Evolutionary conservation across 2,329 filamentous ascomycete species (phyloP), one percentile per base, ranked within the genome.

Genomic region (Cadophora sp.): DNA sequence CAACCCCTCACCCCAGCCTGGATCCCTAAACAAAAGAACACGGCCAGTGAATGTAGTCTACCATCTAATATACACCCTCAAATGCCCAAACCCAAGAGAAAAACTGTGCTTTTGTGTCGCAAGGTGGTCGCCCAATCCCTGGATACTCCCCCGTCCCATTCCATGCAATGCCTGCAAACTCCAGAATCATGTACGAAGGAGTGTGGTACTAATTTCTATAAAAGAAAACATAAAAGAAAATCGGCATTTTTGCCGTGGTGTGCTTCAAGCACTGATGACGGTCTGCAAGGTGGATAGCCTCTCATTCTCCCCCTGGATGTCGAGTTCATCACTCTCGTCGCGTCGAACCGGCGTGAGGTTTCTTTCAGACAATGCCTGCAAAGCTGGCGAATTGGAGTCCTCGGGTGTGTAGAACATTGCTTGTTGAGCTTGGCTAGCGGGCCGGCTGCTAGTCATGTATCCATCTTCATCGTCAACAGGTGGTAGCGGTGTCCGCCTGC

Each of bases 401-500:
- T 76, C 74, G 11, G 76, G 76, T 8, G 76, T 77, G 56, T 75
- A 76, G 53, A 76, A 75, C 50, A 70, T 68, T 20, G 73, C 74
- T 50, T 75, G 74, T 43, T 69, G 66, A 4, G 48, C 64, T 33
- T 64, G 68, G 47, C 69, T 73, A 18, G 58, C 62, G 20, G 69
- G 71, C 50, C 66, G 65, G 36, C 60, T 66, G 36, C 41, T 66
- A 62, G 33, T 64, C 4, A 68, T 64, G 16, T 73, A 70, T 27
- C 70, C 73, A 20, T 75, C 71, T 22, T 73, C 76, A 56, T 78
- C 74, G 24, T 78, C 77, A 66, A 84, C 83, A 43, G 85, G 83
- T 11, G 85, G 83, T 20, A 89, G 77, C 0, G 87, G 86, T 18
- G 86, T 86, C 63, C 83, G 81, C 30, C 83, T 80, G 1, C 85